Conservation (phyloP, 106 monocot genomes). For the Posidonia australis region DNA sequence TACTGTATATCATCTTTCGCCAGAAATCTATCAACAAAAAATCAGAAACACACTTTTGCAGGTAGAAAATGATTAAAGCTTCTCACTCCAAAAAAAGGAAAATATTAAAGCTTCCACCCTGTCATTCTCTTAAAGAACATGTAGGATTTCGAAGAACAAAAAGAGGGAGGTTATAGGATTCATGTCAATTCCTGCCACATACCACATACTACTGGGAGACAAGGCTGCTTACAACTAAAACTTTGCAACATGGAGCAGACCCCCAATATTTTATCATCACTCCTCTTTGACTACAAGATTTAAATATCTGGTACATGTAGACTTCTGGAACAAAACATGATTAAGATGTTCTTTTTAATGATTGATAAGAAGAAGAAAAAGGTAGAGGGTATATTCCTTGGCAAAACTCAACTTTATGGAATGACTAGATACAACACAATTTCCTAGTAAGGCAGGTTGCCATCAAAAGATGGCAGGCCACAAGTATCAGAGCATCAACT, state of each 20-base stretch:
- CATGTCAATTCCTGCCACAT: background rate
- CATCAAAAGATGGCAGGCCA: too few relatives aligned
- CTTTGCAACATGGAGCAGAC: background rate
- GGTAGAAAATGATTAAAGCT: constrained; percentile 3
- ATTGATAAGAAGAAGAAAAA: background rate
- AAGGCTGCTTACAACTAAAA: background rate
- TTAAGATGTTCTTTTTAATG: background rate
- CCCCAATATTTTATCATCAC: background rate
- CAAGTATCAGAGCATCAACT: too few relatives aligned
- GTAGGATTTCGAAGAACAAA: background rate
- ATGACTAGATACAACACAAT: too few relatives aligned
- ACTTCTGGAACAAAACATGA: background rate
- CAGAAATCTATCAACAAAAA: too few relatives aligned
- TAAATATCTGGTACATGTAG: background rate
- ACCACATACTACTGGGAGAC: background rate
- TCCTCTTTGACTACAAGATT: background rate
- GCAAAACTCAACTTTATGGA: too few relatives aligned
- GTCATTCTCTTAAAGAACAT: background rate
- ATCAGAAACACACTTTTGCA: too few relatives aligned
- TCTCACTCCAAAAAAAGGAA: too few relatives aligned
- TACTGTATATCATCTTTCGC: too few relatives aligned
- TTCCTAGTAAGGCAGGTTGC: too few relatives aligned
- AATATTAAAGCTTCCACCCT: too few relatives aligned
- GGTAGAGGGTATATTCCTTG: background rate
- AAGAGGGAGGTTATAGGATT: background rate